These are phyloP conservation scores for Chrysoporthe austroafricana DNA, from an alignment of 2,329 filamentous ascomycete species.

Conservation along the genomic window DNA sequence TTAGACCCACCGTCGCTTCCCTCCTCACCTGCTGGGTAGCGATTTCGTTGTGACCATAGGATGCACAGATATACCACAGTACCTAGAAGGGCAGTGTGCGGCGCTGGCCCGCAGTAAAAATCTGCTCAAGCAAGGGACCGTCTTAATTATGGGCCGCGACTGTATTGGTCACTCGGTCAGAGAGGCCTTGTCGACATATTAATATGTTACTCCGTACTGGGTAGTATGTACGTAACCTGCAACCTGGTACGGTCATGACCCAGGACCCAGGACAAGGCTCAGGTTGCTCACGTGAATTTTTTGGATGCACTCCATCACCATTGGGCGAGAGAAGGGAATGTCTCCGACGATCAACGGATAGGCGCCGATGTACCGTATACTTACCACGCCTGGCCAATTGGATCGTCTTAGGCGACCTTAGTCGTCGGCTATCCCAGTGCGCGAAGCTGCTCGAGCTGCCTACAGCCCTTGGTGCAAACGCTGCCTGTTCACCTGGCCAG, in stretches of 20 bases:
- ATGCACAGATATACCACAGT: neutral
- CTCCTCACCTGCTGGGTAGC: neutral
- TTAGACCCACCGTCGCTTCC: slow-evolving; percentile 7
- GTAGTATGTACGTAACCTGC: neutral
- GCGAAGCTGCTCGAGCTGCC: neutral
- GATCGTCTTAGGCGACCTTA: neutral
- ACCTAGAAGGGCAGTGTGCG: neutral
- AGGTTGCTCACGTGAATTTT: slow-evolving; percentile 15
- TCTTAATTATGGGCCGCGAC: neutral
- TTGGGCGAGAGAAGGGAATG: slow-evolving; percentile 1
- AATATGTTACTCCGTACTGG: neutral
- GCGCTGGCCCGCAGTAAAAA: slow-evolving; percentile 6
- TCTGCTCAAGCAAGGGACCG: neutral
- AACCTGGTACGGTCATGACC: neutral
- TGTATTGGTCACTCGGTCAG: neutral
- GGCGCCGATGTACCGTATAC: slow-evolving; percentile 9
- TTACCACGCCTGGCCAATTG: neutral
- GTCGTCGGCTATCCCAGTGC: neutral
- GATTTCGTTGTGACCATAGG: neutral
- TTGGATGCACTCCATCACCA: slow-evolving; percentile 11
- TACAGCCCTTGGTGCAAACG: neutral
- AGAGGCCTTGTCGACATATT: neutral
- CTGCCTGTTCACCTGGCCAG: neutral
- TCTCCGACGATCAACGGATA: slow-evolving; percentile 5
- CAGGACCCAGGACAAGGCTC: neutral